Evolutionary conservation across 2,329 filamentous ascomycete genomes (phyloP).

Genomic region (Fusarium secorum): DNA sequence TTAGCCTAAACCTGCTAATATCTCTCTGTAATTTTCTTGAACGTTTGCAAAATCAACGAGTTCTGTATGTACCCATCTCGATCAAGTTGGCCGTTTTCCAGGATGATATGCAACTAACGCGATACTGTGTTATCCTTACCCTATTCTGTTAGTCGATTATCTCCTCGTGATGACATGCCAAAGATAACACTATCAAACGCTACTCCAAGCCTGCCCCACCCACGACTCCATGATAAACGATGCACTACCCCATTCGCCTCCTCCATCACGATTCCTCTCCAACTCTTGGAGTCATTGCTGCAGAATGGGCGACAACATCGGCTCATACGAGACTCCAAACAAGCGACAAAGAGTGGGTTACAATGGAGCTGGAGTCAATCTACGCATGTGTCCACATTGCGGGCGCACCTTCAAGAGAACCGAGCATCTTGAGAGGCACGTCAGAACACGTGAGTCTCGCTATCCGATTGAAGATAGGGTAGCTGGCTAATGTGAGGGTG

Average conservation of each 20-base stretch:
- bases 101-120: background rate
- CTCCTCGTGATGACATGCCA: background rate
- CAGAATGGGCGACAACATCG: background rate
- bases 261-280: background rate
- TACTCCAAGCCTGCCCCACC: conserved; percentile 9
- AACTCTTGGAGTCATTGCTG: conserved; percentile 7
- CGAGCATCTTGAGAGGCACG: conserved; percentile 56
- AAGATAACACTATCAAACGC: background rate
- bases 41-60: too few relatives aligned
- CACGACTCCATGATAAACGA: conserved; percentile 14
- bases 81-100: too few relatives aligned
- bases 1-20: background rate
- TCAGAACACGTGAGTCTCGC: conserved; percentile 53
- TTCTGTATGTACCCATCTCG: rapidly evolving
- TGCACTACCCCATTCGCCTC: background rate
- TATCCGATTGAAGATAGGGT: background rate
- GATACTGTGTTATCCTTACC: rapidly evolving
- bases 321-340: conserved; percentile 1
- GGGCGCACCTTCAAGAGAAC: conserved; percentile 55
- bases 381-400: conserved; percentile 51
- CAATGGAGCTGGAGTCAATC: conserved; percentile 15
- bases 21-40: too few relatives aligned
- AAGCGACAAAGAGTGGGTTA: conserved; percentile 22
- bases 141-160: background rate
- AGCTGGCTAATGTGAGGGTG: background rate